These are phyloP conservation scores for Colletotrichum chrysophilum DNA, from an alignment of 2,329 filamentous ascomycete species.

Conservation along the genomic window DNA sequence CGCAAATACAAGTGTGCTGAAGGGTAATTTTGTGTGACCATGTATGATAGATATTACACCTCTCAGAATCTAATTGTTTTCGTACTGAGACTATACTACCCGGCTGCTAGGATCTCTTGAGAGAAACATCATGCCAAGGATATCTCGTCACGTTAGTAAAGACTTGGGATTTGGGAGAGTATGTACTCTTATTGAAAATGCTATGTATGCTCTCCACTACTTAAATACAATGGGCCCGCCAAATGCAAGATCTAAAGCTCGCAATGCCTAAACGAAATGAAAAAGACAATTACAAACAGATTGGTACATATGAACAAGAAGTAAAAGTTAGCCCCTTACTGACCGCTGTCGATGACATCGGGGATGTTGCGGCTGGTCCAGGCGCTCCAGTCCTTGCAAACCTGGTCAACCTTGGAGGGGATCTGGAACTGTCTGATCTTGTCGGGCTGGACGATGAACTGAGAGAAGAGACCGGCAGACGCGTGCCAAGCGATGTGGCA, in stretches of 20 bases:
- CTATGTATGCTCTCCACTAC: not conserved
- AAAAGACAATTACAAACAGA: not conserved
- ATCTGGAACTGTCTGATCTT: conserved; percentile 44
- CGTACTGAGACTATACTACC: not conserved
- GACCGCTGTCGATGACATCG: conserved; percentile 60
- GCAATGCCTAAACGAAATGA: not conserved
- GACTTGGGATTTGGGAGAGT: not conserved
- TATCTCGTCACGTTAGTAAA: not conserved
- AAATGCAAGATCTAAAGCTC: not conserved
- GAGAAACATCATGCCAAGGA: not conserved
- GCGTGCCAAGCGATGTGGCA: conserved; percentile 65
- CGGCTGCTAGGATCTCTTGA: not conserved
- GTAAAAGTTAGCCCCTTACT: conserved; percentile 32
- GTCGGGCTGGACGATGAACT: conserved; percentile 52
- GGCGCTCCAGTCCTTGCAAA: conserved; percentile 56
- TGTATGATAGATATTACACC: not conserved
- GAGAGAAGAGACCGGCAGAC: conserved; percentile 55
- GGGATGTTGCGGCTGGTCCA: conserved; percentile 54
- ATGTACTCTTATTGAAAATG: not conserved
- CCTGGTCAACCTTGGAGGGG: conserved; percentile 54
- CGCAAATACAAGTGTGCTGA: no score
- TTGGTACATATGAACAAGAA: not conserved
- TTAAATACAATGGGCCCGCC: not conserved
- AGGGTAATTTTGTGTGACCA: not conserved
- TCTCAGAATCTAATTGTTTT: not conserved